phyloP scores from a whole-genome alignment of 2,329 filamentous ascomycete genomes.

The Iodosphaeria phyllophila region DNA sequence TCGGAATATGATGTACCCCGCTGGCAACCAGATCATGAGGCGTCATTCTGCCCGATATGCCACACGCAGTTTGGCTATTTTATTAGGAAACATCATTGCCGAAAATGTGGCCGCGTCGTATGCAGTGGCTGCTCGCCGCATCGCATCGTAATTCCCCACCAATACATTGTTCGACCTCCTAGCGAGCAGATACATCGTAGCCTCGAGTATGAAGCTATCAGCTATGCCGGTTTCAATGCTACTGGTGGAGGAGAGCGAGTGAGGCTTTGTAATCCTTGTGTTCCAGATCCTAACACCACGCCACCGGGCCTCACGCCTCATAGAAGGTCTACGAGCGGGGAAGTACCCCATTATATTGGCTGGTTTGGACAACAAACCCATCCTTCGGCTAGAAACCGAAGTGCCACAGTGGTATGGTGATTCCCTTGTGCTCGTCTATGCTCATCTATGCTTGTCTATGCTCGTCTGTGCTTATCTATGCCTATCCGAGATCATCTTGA shows the following conservation, averaged over 20 bases:
- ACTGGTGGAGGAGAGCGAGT: conserved; percentile 37
- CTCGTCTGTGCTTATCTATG: no score
- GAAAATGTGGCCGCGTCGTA: conserved; percentile 87
- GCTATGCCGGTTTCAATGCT: conserved; percentile 23
- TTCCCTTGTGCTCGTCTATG: no score
- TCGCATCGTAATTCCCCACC: conserved; percentile 81
- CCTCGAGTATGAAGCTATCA: conserved; percentile 20
- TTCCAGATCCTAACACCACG: conserved; percentile 40
- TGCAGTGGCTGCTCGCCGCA: conserved; percentile 84
- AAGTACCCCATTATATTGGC: conserved; percentile 15
- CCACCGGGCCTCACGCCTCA: no score
- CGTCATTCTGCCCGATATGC: conserved; percentile 72
- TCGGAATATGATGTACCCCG: conserved; percentile 41
- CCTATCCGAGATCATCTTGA: no score
- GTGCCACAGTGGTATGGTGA: conserved; percentile 32
- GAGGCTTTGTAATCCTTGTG: conserved; percentile 41
- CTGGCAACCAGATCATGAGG: conserved; percentile 82
- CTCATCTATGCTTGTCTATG: no score
- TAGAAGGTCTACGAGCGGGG: no score
- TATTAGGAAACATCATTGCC: conserved; percentile 83
- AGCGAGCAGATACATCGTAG: conserved; percentile 15
- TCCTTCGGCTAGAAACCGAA: conserved; percentile 21
- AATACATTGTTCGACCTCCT: conserved; percentile 76
- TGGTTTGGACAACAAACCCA: conserved; percentile 14
- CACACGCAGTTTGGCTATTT: conserved; percentile 62